A percentile compares a stretch with the other conserved stretches of the same genome.
phyloP scores from a whole-genome alignment of 257 asterid genomes.

The Ophiorrhiza pumila region DNA sequence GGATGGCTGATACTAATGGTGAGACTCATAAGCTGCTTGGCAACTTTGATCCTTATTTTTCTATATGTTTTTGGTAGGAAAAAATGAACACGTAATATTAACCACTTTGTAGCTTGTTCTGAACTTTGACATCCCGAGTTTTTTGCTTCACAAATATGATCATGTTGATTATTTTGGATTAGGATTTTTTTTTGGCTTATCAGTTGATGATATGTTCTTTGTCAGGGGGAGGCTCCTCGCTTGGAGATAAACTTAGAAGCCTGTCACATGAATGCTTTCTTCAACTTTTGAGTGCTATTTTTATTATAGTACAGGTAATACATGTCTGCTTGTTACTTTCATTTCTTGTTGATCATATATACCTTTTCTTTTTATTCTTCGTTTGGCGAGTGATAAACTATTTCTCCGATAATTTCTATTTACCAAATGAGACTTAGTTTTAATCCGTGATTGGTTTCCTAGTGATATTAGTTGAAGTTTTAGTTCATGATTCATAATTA shows the following conservation, averaged over 20 bases:
- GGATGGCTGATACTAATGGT: conserved; percentile 78
- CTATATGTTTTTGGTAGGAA: not conserved
- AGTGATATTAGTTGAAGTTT: not conserved
- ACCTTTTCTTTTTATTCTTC: not conserved
- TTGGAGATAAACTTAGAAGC: conserved; percentile 83
- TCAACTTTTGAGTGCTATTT: conserved; percentile 81
- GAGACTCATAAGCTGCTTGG: conserved; percentile 24
- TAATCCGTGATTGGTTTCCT: not conserved
- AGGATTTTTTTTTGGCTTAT: not conserved
- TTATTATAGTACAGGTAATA: conserved; percentile 92
- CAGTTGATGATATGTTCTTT: not conserved
- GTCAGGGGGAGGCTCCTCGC: conserved; percentile 88
- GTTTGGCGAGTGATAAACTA: not conserved
- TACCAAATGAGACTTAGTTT: not conserved
- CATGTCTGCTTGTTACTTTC: conserved; percentile 32
- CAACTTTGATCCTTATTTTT: not conserved
- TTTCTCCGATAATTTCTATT: not conserved
- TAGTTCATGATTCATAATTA: not conserved
- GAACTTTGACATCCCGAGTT: not conserved
- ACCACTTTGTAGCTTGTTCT: not conserved
- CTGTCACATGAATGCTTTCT: conserved; percentile 85
- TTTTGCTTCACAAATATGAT: not conserved
- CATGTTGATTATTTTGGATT: not conserved
- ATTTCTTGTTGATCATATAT: not conserved
- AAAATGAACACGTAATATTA: not conserved